Evolutionary conservation across 768 basidiomycete genomes (phyloP).

Genomic region (Trametes villosa): DNA sequence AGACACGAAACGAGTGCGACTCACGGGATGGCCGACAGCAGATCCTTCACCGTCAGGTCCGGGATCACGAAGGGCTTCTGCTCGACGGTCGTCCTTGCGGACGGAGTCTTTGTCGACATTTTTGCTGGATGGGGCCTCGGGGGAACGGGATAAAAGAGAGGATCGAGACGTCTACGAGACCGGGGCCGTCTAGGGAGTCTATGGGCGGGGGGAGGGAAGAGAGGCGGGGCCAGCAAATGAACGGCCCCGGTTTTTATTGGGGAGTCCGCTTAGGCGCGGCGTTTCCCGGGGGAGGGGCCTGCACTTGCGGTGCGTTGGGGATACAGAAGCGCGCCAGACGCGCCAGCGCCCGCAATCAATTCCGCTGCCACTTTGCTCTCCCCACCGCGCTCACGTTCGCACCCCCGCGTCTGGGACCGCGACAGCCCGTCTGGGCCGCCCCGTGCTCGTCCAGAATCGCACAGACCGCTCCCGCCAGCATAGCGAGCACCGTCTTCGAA

Average conservation of each 20-base stretch:
- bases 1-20: constrained; percentile 33
- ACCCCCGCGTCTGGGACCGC: background rate
- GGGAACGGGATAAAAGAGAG: constrained; percentile 6
- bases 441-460: background rate
- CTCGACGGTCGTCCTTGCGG: constrained; percentile 41
- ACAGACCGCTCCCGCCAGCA: background rate
- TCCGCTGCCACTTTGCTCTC: background rate
- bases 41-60: constrained; percentile 85
- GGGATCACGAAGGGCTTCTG: constrained; percentile 74
- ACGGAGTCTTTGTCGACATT: constrained; percentile 24
- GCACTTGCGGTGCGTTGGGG: background rate
- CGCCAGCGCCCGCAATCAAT: background rate
- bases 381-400: background rate
- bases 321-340: background rate
- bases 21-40: constrained; percentile 83
- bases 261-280: constrained; percentile 17
- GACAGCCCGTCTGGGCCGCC: background rate
- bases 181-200: constrained; percentile 22
- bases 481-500: background rate
- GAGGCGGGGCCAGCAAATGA: constrained; percentile 18
- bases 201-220: constrained; percentile 17
- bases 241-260: constrained; percentile 20
- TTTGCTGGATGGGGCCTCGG: background rate
- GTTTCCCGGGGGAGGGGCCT: constrained; percentile 11
- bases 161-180: constrained; percentile 7